A percentile compares a stretch with the other conserved stretches of the same genome.
Evolutionary conservation across 2,329 filamentous ascomycete genomes (phyloP).

Genomic region (Monosporascus ibericus): DNA sequence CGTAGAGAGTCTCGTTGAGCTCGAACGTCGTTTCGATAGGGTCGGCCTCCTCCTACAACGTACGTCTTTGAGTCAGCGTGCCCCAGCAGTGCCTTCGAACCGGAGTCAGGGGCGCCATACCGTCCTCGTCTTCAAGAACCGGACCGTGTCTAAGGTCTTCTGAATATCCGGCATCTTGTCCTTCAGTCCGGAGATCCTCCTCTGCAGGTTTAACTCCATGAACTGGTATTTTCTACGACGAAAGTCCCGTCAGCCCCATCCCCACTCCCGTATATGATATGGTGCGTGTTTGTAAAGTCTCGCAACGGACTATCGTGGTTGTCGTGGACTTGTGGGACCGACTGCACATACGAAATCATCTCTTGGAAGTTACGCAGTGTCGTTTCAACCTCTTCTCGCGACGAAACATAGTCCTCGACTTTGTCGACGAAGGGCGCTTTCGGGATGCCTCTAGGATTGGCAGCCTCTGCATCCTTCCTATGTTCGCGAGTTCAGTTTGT

Average conservation of each 20-base stretch:
- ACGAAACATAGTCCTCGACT: constrained; percentile 80
- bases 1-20: constrained; percentile 91
- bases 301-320: no score
- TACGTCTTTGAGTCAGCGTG: constrained; percentile 1
- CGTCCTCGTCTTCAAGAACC: constrained; percentile 72
- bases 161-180: constrained; percentile 97
- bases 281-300: no score
- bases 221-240: constrained; percentile 88
- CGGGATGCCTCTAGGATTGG: constrained; percentile 79
- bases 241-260: neutral
- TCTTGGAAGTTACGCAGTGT: constrained; percentile 82
- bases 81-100: neutral
- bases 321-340: constrained; percentile 1
- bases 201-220: constrained; percentile 92
- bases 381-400: constrained; percentile 70
- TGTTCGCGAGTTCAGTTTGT: constrained; percentile 1
- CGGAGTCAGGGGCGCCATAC: constrained; percentile 34
- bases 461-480: constrained; percentile 48
- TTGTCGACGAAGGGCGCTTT: constrained; percentile 81
- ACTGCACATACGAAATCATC: constrained; percentile 73
- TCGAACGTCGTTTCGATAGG: constrained; percentile 91
- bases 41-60: constrained; percentile 45
- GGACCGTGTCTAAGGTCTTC: constrained; percentile 89
- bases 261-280: no score
- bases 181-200: constrained; percentile 71